phyloP scores from a whole-genome alignment of 768 basidiomycete genomes.

The Podaxis sp. region DNA sequence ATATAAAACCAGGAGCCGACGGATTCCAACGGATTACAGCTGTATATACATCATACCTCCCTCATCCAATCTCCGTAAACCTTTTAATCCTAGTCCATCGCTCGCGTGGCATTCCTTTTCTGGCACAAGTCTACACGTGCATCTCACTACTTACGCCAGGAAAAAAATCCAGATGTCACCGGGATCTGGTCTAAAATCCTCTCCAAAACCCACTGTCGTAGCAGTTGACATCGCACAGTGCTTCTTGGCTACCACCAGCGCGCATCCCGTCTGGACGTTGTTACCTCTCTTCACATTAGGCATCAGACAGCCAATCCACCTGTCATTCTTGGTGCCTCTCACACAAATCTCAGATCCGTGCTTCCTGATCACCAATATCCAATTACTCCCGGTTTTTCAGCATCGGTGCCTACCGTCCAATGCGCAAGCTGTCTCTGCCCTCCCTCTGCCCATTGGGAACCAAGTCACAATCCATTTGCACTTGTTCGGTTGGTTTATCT shows the following conservation, averaged over 20 bases:
- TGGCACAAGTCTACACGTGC: not conserved
- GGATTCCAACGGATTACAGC: not conserved
- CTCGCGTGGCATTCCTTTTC: slow-evolving; percentile 11
- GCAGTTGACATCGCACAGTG: not conserved
- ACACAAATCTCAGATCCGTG: not conserved
- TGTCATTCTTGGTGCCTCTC: slow-evolving; percentile 1
- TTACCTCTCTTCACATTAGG: not conserved
- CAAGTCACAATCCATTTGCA: not conserved
- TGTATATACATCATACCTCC: not conserved
- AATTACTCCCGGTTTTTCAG: not conserved
- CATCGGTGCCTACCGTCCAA: not conserved
- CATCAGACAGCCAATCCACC: not conserved
- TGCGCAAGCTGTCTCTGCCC: not conserved
- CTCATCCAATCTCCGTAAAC: not conserved
- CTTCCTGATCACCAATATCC: not conserved
- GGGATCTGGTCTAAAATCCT: slow-evolving; percentile 9
- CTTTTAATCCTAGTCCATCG: not conserved
- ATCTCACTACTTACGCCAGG: not conserved
- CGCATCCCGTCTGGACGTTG: slow-evolving; percentile 3
- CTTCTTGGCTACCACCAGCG: slow-evolving; percentile 2
- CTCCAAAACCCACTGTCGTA: not conserved
- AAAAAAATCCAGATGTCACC: not conserved
- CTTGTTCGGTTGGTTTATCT: not conserved
- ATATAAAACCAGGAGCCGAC: not conserved
- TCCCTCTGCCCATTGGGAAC: not conserved